These are phyloP conservation scores for Quercus aquifolioides DNA, from an alignment of 306 rosid genomes.

Conservation along the genomic window DNA sequence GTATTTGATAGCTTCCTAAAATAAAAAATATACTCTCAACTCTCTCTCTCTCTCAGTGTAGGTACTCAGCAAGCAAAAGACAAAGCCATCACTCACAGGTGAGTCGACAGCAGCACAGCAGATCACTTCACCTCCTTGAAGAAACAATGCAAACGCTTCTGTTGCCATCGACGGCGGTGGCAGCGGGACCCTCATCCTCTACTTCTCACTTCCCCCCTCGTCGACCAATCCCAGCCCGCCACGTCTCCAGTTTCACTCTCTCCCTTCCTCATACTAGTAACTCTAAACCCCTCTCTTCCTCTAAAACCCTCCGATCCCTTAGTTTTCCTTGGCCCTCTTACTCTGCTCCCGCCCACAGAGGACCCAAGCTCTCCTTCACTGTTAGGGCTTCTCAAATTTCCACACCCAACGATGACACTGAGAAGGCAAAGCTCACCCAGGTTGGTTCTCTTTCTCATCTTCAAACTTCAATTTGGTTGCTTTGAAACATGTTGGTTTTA, in stretches of 20 bases:
- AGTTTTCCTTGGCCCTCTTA: slow-evolving; percentile 21
- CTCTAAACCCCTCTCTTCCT: neutral
- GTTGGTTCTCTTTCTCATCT: slow-evolving; percentile 46
- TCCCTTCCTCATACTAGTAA: slow-evolving; percentile 14
- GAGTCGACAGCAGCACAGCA: neutral
- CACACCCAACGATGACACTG: slow-evolving; percentile 51
- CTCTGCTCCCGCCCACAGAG: slow-evolving; percentile 25
- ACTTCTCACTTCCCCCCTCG: slow-evolving; percentile 13
- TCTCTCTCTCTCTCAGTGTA: no score
- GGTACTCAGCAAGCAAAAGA: no score
- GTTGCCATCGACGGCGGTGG: slow-evolving; percentile 57
- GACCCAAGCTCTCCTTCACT: slow-evolving; percentile 32
- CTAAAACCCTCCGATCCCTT: slow-evolving; percentile 19
- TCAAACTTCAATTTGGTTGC: neutral
- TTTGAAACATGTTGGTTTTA: neutral
- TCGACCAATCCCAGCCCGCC: slow-evolving; percentile 25
- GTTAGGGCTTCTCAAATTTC: slow-evolving; percentile 53
- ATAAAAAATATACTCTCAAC: no score
- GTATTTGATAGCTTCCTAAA: neutral
- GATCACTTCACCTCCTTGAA: neutral
- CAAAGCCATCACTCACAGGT: neutral
- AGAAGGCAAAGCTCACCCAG: slow-evolving; percentile 81
- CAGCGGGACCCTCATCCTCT: slow-evolving; percentile 11
- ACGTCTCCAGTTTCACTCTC: slow-evolving; percentile 17
- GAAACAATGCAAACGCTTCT: slow-evolving; percentile 66